Percentiles rank a stretch among this genome's conserved stretches.
phyloP scores from a whole-genome alignment of 306 rosid genomes.

The Acacia crassicarpa region DNA sequence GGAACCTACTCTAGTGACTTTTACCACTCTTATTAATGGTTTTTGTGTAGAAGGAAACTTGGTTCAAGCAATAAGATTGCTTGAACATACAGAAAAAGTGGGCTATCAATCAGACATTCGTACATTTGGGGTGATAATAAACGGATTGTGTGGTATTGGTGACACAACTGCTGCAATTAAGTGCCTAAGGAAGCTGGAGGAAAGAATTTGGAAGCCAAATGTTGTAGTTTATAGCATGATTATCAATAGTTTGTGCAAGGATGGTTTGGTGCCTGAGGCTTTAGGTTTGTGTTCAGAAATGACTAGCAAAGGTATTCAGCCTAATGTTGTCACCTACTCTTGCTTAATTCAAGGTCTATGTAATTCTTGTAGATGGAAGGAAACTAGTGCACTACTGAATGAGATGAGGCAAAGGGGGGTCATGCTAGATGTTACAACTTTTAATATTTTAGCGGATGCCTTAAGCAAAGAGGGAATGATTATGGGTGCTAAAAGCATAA shows the following conservation, averaged over 20 bases:
- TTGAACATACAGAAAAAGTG: not conserved
- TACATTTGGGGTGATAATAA: not conserved
- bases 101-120: not conserved
- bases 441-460: not conserved
- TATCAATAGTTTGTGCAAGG: slow-evolving; percentile 2
- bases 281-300: not conserved
- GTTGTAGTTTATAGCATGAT: not conserved
- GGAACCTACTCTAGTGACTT: not conserved
- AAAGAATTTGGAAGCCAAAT: not conserved
- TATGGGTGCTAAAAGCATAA: not conserved
- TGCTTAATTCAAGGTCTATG: not conserved
- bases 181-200: not conserved
- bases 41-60: no score
- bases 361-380: not conserved
- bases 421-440: not conserved
- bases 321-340: not conserved
- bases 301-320: not conserved
- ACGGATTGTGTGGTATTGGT: not conserved
- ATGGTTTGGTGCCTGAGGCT: not conserved
- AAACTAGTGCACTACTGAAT: not conserved
- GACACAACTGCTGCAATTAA: not conserved
- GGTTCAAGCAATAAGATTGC: not conserved
- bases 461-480: not conserved
- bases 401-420: not conserved
- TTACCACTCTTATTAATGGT: not conserved